Evolutionary conservation across 1,284 basidiomycete genomes (phyloP), one percentile per base, ranked within the genome.

Genomic region (Cryptococcus sp.): DNA sequence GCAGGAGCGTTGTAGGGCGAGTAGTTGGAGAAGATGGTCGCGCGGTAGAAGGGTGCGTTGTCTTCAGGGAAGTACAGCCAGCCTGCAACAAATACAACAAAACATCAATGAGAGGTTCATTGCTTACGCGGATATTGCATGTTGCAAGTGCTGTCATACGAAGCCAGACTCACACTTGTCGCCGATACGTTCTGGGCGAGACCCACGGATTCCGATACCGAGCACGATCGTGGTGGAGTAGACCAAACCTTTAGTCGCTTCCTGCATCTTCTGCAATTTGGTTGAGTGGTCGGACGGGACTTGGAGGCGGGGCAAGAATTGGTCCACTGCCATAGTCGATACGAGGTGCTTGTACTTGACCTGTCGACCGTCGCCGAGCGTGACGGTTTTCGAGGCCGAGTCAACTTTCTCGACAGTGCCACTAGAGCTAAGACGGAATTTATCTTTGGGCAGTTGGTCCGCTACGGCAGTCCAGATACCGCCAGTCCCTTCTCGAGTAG

Each of bases 21-120:
- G 72, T 83, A 83, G 76, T 82, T 82, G 61, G 80, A 81, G 68
- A 83, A 83, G 69, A 83, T 80, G 57, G 82, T 83, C 17, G 80
- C 81, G 45, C 82, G 79, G 75, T 83, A 83, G 75, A 82, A 83
- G 40, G 82, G 82, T 45, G 79, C 79, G 73, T 82, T 74, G 62
- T 79, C 77, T 63, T 81, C 81, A 43, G 80, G 80, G 73, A 75
- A 80, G 76, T 75, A 80, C 62, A 76, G 61, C 72, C 72, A 69
- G 61, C 67, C 67, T 69, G 23, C 1, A 49, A 23, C 25, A 17
- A 11, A 34, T 7, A 34, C 29, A 7, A 34, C 8, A 5, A 2
- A 34, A 10, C 13, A 13, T 34, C 29, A 34, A 13, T 10, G 29
- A 10, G 13, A 10, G 29, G n/a, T n/a, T n/a, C n/a, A n/a, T n/a